A percentile compares a stretch with the other conserved stretches of the same genome.
Evolutionary conservation across 108 stramenopile genomes (phyloP).

Genomic region (Fragilaria radians): DNA sequence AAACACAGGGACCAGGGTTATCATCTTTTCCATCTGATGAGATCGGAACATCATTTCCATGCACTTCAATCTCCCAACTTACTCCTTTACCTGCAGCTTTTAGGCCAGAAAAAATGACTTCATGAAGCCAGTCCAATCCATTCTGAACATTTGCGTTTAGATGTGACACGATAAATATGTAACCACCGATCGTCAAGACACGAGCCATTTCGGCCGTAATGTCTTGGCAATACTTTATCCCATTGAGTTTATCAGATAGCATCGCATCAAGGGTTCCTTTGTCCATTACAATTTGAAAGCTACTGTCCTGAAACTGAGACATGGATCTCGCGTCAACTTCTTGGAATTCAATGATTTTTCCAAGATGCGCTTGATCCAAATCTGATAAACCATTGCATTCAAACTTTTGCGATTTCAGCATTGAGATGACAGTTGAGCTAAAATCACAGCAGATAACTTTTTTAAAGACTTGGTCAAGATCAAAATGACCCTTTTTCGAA

Average conservation of each 20-base stretch:
- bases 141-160: conserved; percentile 49
- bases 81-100: conserved; percentile 18
- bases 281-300: conserved; percentile 62
- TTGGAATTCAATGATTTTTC: conserved; percentile 19
- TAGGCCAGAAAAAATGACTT: conserved; percentile 57
- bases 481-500: conserved; percentile 5
- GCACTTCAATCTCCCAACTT: conserved; percentile 68
- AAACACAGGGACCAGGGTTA: conserved; percentile 42
- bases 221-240: conserved; percentile 35
- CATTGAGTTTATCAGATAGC: conserved; percentile 55
- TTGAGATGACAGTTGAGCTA: conserved; percentile 46
- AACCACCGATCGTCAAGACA: conserved; percentile 32
- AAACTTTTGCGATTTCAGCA: conserved; percentile 33
- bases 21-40: conserved; percentile 4
- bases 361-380: not conserved
- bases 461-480: conserved; percentile 20
- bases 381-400: conserved; percentile 6
- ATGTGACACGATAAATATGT: conserved; percentile 60
- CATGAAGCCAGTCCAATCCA: conserved; percentile 58
- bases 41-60: conserved; percentile 45
- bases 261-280: conserved; percentile 85
- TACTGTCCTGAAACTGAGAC: conserved; percentile 26
- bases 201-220: conserved; percentile 67
- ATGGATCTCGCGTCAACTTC: conserved; percentile 53
- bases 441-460: conserved; percentile 66